Conservation (phyloP, 768 basidiomycete species). For the Tylopilus rubrobrunneus region DNA sequence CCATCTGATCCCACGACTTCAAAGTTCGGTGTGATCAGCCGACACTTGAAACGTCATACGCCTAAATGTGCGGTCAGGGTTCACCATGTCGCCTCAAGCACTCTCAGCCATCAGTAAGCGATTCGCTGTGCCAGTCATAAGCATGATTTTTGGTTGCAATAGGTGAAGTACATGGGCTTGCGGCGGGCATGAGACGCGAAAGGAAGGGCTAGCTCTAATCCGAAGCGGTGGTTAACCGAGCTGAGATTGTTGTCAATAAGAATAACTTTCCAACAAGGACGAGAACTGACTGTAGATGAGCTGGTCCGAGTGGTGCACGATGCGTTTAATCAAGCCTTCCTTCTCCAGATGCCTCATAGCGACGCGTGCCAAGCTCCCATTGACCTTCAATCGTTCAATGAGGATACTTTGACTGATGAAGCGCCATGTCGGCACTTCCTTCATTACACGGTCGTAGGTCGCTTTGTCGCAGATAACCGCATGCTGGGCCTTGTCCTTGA, state of each 20-base stretch:
- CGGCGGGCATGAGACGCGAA: slow-evolving; percentile 22
- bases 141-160: slow-evolving; percentile 29
- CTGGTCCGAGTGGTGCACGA: slow-evolving; percentile 94
- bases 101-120: background rate
- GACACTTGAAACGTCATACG: background rate
- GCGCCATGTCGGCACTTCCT: slow-evolving; percentile 98
- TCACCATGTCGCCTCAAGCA: background rate
- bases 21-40: background rate
- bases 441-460: slow-evolving; percentile 90
- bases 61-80: background rate
- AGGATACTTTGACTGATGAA: slow-evolving; percentile 98
- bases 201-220: slow-evolving; percentile 31
- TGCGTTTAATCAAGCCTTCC: slow-evolving; percentile 91
- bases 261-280: background rate
- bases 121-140: slow-evolving; percentile 19
- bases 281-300: slow-evolving; percentile 86
- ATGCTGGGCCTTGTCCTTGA: slow-evolving; percentile 99
- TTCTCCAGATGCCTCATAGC: slow-evolving; percentile 91
- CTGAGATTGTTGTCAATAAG: slow-evolving; percentile 22
- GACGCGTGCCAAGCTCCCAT: slow-evolving; percentile 88
- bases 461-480: slow-evolving; percentile 92
- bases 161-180: slow-evolving; percentile 36
- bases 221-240: slow-evolving; percentile 41
- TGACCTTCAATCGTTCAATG: slow-evolving; percentile 97
- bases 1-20: background rate